These are phyloP conservation scores for Russula virescens DNA, from an alignment of 768 basidiomycete species.

Conservation along the genomic window DNA sequence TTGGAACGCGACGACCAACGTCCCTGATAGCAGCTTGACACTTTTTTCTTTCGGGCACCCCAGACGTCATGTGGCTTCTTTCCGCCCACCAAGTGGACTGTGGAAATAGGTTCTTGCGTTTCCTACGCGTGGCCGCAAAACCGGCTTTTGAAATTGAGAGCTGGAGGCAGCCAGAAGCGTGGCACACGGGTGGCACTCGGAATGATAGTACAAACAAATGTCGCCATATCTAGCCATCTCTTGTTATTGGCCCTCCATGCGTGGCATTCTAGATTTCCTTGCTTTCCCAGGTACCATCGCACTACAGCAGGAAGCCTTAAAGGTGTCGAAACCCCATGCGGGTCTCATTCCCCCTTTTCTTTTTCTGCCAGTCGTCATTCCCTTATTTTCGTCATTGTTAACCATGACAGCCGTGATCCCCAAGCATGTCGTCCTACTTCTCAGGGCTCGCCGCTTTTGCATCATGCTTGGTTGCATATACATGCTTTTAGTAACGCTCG, in stretches of 20 bases:
- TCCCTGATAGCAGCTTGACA: background rate
- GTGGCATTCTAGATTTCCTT: conserved; percentile 8
- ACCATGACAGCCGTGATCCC: conserved; percentile 12
- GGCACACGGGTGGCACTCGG: no score
- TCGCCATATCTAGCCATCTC: background rate
- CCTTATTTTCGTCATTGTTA: no score
- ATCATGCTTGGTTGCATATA: conserved; percentile 48
- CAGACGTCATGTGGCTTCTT: conserved; percentile 10
- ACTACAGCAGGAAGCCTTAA: background rate
- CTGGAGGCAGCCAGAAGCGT: background rate
- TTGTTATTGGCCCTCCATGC: background rate
- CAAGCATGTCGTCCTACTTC: conserved; percentile 21
- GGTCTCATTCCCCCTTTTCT: background rate
- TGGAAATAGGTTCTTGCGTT: background rate
- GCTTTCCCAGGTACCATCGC: background rate
- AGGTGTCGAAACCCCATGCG: background rate
- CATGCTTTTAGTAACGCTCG: conserved; percentile 40
- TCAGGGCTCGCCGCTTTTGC: conserved; percentile 30
- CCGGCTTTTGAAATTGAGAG: background rate
- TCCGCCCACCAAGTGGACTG: background rate
- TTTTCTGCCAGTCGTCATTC: background rate
- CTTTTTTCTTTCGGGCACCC: background rate
- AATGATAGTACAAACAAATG: background rate
- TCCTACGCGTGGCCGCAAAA: background rate
- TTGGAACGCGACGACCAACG: background rate